These are phyloP conservation scores for Chloromonas sp. DNA, from an alignment of 163 green algal genomes.

Conservation along the genomic window DNA sequence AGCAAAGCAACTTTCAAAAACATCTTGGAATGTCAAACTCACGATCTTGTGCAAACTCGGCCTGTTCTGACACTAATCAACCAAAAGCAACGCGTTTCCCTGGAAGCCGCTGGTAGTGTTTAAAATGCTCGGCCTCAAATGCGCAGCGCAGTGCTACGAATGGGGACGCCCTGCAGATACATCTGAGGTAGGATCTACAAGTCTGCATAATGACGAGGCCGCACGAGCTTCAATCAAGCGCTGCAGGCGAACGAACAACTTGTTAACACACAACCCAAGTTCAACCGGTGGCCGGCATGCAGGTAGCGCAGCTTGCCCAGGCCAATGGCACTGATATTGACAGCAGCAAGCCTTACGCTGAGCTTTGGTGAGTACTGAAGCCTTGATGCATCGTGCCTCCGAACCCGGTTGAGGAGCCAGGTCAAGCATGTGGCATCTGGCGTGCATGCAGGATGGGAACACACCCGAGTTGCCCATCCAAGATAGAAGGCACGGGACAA, in stretches of 20 bases:
- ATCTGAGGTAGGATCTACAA: slow-evolving; percentile 55
- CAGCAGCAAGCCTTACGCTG: slow-evolving; percentile 76
- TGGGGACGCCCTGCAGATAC: slow-evolving; percentile 67
- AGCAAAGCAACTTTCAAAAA: too few relatives aligned
- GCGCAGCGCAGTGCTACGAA: slow-evolving; percentile 85
- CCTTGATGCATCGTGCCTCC: not conserved
- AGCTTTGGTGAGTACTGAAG: slow-evolving; percentile 77
- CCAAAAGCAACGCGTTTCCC: too few relatives aligned
- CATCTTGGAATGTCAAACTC: too few relatives aligned
- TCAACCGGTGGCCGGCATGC: not conserved
- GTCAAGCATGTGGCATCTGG: too few relatives aligned
- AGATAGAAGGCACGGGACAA: slow-evolving; percentile 38
- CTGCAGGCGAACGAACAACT: too few relatives aligned
- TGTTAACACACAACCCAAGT: too few relatives aligned
- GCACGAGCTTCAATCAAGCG: too few relatives aligned
- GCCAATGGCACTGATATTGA: slow-evolving; percentile 62
- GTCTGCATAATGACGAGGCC: not conserved
- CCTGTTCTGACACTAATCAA: too few relatives aligned
- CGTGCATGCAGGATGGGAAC: slow-evolving; percentile 85
- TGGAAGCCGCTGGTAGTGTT: too few relatives aligned
- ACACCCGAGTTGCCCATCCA: slow-evolving; percentile 80
- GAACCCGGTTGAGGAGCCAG: not conserved
- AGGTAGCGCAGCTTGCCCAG: slow-evolving; percentile 68
- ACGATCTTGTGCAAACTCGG: too few relatives aligned
- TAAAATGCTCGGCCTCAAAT: slow-evolving; percentile 66